A percentile compares a stretch with the other conserved stretches of the same genome.
Conservation (phyloP, 805 yeast species). For the Cyberlindnera subsufficiens region DNA sequence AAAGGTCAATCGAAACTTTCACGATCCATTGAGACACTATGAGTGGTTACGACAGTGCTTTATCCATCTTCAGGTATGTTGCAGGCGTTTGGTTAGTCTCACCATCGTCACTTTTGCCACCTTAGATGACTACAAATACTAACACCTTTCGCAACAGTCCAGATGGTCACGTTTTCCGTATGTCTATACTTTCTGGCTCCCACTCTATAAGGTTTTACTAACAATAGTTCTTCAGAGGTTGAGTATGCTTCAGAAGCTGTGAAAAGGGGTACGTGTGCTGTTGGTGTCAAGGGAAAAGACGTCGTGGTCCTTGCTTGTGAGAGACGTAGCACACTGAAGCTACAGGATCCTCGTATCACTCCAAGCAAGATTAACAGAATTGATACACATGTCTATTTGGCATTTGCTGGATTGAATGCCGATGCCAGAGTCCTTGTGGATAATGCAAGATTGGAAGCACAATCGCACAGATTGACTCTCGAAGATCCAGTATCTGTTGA, state of each 20-base stretch:
- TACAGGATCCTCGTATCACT: slow-evolving; percentile 94
- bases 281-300: slow-evolving; percentile 87
- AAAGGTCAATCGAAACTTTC: too few relatives aligned
- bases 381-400: slow-evolving; percentile 85
- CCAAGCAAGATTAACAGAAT: slow-evolving; percentile 91
- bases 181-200: not conserved
- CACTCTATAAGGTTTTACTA: slow-evolving; percentile 1
- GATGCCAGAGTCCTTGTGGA: slow-evolving; percentile 94
- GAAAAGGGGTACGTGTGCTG: slow-evolving; percentile 96
- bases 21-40: slow-evolving; percentile 31
- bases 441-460: slow-evolving; percentile 95
- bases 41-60: slow-evolving; percentile 99
- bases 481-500: slow-evolving; percentile 93
- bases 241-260: slow-evolving; percentile 98
- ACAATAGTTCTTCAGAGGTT: slow-evolving; percentile 48
- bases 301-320: slow-evolving; percentile 95
- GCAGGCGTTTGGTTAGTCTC: not conserved
- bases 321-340: slow-evolving; percentile 87
- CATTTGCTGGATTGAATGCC: slow-evolving; percentile 98
- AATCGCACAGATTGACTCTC: slow-evolving; percentile 85
- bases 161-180: slow-evolving; percentile 96
- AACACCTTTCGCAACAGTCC: slow-evolving; percentile 48
- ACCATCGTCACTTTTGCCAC: slow-evolving; percentile 1
- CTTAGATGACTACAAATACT: slow-evolving; percentile 21
- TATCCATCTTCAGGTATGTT: slow-evolving; percentile 92